phyloP scores from a whole-genome alignment of 805 yeast species.

The Schwanniomyces polymorphus region DNA sequence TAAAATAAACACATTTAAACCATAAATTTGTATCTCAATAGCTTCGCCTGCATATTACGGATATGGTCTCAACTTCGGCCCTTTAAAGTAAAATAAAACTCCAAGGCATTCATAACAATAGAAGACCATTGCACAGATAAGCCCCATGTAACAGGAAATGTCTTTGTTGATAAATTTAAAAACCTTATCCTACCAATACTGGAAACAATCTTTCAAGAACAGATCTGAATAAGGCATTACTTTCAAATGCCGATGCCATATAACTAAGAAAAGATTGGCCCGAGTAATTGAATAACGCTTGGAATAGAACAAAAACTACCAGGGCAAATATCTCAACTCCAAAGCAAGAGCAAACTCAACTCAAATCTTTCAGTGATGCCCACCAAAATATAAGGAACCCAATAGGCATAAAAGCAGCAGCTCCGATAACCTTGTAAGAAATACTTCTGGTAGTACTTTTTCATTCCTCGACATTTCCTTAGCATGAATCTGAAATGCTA shows the following conservation, averaged over 20 bases:
- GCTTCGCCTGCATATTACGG: too few relatives aligned
- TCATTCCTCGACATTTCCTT: conserved; percentile 15
- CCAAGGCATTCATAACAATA: conserved; percentile 47
- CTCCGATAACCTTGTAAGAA: conserved; percentile 31
- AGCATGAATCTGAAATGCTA: conserved; percentile 18
- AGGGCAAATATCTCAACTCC: conserved; percentile 33
- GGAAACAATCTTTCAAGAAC: conserved; percentile 60
- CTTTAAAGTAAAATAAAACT: conserved; percentile 41
- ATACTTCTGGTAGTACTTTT: conserved; percentile 31
- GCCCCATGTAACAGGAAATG: conserved; percentile 64
- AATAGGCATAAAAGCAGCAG: conserved; percentile 18
- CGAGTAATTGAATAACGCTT: conserved; percentile 48
- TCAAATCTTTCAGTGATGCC: conserved; percentile 38
- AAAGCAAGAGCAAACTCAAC: conserved; percentile 51
- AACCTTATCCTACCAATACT: conserved; percentile 60
- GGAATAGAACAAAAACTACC: conserved; percentile 47
- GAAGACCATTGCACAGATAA: conserved; percentile 49
- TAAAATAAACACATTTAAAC: too few relatives aligned
- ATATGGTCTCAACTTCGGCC: conserved; percentile 46
- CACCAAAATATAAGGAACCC: conserved; percentile 48
- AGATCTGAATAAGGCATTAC: conserved; percentile 51
- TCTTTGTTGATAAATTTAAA: conserved; percentile 46
- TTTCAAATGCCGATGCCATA: too few relatives aligned
- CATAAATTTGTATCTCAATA: too few relatives aligned
- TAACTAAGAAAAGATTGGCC: conserved; percentile 48